Conservation (phyloP, 129 eudicot species). For the carrot (Daucus carota) region DH1_v3.0 NC_030382.2:33889001-33889500, state of each 20-base stretch:
- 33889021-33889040: constrained; percentile 51
- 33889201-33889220: constrained; percentile 39
- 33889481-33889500: too few relatives aligned
- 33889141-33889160: constrained; percentile 49
- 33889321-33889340: too few relatives aligned
- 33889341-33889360: too few relatives aligned
- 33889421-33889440: too few relatives aligned
- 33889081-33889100: constrained; percentile 52
- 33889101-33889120: constrained; percentile 62
- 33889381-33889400: too few relatives aligned
- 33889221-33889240: constrained; percentile 42
- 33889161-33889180: constrained; percentile 28
- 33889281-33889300: too few relatives aligned
- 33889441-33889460: too few relatives aligned
- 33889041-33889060: constrained; percentile 48
- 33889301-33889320: too few relatives aligned
- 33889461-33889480: too few relatives aligned
- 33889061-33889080: constrained; percentile 45
- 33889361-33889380: too few relatives aligned
- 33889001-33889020: constrained; percentile 43
- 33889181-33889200: constrained; percentile 37
- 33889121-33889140: constrained; percentile 65
- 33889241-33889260: constrained; percentile 65
- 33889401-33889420: too few relatives aligned
- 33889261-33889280: too few relatives aligned